Evolutionary conservation across 352 stramenopile species (phyloP).

Genomic region (Paralagenidium karlingii): DNA sequence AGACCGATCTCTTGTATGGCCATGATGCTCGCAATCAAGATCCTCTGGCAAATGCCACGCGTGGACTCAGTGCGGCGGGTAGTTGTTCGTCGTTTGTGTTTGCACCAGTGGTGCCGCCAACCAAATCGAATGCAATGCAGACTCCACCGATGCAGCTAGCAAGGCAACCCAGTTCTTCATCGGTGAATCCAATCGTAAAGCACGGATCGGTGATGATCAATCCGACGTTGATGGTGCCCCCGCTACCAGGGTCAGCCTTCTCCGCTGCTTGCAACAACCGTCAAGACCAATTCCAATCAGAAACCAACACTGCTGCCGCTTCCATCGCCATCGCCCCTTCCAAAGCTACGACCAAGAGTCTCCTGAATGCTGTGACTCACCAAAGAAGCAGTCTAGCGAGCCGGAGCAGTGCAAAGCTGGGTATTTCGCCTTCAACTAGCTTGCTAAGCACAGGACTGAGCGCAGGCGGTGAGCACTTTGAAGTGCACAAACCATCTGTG

Average conservation of each 20-base stretch:
- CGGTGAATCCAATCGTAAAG: too few species aligned
- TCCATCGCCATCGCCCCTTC: conserved; percentile 28
- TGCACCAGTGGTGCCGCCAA: background rate
- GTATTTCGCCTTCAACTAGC: background rate
- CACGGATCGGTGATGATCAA: conserved; percentile 26
- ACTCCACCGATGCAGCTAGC: conserved; percentile 3
- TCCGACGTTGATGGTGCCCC: conserved; percentile 28
- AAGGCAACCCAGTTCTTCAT: conserved; percentile 13
- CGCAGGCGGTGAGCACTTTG: background rate
- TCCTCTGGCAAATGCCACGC: conserved; percentile 17
- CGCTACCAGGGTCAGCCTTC: conserved; percentile 8
- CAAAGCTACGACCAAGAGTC: conserved; percentile 28
- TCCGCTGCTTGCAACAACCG: conserved; percentile 7
- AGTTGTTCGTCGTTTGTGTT: too few species aligned
- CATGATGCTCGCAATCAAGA: conserved; percentile 37
- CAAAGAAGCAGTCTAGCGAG: too few species aligned
- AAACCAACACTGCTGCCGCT: conserved; percentile 18
- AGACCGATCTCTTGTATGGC: conserved; percentile 49
- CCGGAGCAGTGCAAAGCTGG: conserved; percentile 7
- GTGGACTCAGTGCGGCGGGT: conserved; percentile 15
- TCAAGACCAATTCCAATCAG: conserved; percentile 14
- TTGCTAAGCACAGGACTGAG: background rate
- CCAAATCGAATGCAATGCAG: background rate
- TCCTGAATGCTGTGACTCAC: conserved; percentile 14
- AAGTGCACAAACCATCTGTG: conserved; percentile 2